Conservation (phyloP, 164 flowering plant species). For the Umbellularia californica region DNA sequence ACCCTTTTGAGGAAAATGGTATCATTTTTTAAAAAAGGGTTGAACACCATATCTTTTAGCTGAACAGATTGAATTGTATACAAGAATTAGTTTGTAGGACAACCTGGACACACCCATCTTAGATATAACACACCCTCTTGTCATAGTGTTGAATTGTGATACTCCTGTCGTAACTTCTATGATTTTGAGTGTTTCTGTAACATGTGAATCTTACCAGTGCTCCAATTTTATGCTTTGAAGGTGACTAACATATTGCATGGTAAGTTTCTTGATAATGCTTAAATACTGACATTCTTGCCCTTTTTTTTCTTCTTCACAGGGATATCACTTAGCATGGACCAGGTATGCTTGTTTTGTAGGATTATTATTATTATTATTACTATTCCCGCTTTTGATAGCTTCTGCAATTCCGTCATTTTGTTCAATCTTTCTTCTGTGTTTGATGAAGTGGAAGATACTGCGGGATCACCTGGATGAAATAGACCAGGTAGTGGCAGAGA, state of each 20-base stretch:
- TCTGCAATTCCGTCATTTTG: background rate
- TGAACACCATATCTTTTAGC: no score
- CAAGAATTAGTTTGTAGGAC: no score
- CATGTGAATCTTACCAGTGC: background rate
- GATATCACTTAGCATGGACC: slow-evolving; percentile 49
- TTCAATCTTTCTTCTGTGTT: background rate
- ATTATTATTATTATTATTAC: no score
- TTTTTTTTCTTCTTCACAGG: slow-evolving; percentile 6
- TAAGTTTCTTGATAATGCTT: background rate
- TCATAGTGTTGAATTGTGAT: no score
- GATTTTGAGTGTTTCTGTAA: background rate
- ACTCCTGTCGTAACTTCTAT: no score
- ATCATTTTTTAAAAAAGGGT: no score
- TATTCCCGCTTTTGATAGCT: background rate
- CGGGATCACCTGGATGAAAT: slow-evolving; percentile 33
- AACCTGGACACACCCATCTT: no score
- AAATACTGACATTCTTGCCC: background rate
- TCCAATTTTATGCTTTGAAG: background rate
- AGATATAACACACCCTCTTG: no score
- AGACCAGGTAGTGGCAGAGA: slow-evolving; percentile 49
- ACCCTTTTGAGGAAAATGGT: no score
- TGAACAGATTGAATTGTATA: no score
- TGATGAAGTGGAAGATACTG: slow-evolving; percentile 29
- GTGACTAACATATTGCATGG: background rate
- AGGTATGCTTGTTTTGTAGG: slow-evolving; percentile 28